Conservation (phyloP, 768 basidiomycete genomes). For the Rhizopogon sp. region DNA sequence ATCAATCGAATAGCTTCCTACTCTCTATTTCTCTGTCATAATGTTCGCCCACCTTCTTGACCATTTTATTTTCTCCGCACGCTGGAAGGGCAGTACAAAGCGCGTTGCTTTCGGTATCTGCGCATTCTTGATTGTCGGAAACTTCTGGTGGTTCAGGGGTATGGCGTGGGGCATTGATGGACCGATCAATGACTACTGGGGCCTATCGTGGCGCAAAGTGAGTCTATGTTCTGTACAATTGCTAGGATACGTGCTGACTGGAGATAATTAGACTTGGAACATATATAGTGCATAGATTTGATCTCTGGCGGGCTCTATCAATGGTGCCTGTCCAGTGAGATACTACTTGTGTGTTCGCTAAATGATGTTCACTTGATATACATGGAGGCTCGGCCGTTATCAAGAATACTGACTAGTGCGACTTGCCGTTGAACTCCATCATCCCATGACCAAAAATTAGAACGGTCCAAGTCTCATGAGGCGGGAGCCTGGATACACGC, state of each 20-base stretch:
- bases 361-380: neutral
- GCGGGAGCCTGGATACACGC: neutral
- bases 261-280: slow-evolving; percentile 20
- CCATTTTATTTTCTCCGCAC: slow-evolving; percentile 85
- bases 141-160: slow-evolving; percentile 94
- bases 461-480: neutral
- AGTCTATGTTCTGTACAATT: slow-evolving; percentile 11
- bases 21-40: slow-evolving; percentile 93
- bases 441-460: neutral
- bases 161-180: slow-evolving; percentile 92
- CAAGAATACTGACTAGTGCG: no score
- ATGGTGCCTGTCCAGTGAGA: neutral
- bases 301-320: neutral
- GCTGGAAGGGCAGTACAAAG: slow-evolving; percentile 61
- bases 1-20: slow-evolving; percentile 64
- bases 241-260: slow-evolving; percentile 5
- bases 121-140: slow-evolving; percentile 55
- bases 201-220: slow-evolving; percentile 72
- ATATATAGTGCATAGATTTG: slow-evolving; percentile 22
- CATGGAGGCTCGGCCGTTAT: neutral
- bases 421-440: neutral
- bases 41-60: slow-evolving; percentile 90
- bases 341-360: neutral
- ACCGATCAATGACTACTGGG: slow-evolving; percentile 74
- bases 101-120: slow-evolving; percentile 63